Percentiles rank a stretch among this genome's conserved stretches.
These are phyloP conservation scores for Brassica cretica DNA, from an alignment of 345 rosid genomes.

Conservation along the genomic window DNA sequence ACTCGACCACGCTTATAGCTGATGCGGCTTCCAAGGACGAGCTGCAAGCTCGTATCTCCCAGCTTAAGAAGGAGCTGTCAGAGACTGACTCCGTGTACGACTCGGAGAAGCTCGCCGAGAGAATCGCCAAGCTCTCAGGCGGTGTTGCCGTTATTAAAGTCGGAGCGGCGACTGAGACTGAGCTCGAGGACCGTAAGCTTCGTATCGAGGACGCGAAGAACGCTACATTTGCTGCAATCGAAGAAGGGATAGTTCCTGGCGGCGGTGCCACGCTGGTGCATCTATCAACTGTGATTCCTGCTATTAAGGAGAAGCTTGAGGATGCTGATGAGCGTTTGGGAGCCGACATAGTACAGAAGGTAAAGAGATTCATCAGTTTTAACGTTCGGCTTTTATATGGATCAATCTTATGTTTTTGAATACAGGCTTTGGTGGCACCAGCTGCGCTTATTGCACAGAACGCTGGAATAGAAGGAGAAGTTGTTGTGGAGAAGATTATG, in stretches of 20 bases:
- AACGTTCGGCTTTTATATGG: background rate
- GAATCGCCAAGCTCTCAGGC: slow-evolving; percentile 92
- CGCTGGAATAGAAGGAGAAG: slow-evolving; percentile 95
- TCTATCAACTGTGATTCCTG: slow-evolving; percentile 65
- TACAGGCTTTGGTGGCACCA: slow-evolving; percentile 85
- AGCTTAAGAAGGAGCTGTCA: slow-evolving; percentile 75
- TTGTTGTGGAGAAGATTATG: slow-evolving; percentile 82
- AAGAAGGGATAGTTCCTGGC: slow-evolving; percentile 98
- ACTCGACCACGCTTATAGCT: slow-evolving; percentile 83
- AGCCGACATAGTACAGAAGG: slow-evolving; percentile 97
- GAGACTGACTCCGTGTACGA: slow-evolving; percentile 95
- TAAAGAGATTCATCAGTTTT: slow-evolving; percentile 22
- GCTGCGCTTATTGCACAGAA: slow-evolving; percentile 91
- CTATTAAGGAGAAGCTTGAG: slow-evolving; percentile 72
- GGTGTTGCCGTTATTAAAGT: slow-evolving; percentile 98
- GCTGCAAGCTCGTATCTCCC: slow-evolving; percentile 74
- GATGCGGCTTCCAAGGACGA: slow-evolving; percentile 96
- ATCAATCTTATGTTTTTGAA: background rate
- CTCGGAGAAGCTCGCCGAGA: slow-evolving; percentile 87
- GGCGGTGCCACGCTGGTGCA: slow-evolving; percentile 94
- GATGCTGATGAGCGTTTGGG: slow-evolving; percentile 87
- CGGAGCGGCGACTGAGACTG: slow-evolving; percentile 98
- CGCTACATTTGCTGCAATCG: slow-evolving; percentile 96
- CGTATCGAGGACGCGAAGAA: slow-evolving; percentile 97
- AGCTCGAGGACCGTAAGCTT: slow-evolving; percentile 93